phyloP scores from a whole-genome alignment of 2,329 filamentous ascomycete species.

The Ophiostoma pallidulum region DNA sequence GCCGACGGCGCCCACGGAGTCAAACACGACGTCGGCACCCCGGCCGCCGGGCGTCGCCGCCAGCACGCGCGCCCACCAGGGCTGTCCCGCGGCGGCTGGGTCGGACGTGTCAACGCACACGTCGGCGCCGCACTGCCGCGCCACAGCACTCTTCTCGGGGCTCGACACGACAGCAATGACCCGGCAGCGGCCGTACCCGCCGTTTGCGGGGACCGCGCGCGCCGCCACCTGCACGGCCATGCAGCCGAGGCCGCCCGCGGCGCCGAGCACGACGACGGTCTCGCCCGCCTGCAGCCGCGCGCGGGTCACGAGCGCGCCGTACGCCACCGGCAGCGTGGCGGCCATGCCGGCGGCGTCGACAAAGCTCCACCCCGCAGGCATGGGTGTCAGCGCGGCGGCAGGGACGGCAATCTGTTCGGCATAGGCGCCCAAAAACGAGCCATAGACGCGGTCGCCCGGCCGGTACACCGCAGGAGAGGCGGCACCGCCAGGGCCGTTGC shows the following conservation, averaged over 20 bases:
- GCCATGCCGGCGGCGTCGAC: slow-evolving; percentile 43
- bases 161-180: slow-evolving; percentile 45
- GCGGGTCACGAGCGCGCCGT: slow-evolving; percentile 37
- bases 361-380: slow-evolving; percentile 37
- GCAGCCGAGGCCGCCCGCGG: slow-evolving; percentile 45
- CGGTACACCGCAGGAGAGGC: slow-evolving; percentile 27
- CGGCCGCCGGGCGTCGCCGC: slow-evolving; percentile 32
- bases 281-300: slow-evolving; percentile 35
- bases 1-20: slow-evolving; percentile 48
- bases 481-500: slow-evolving; percentile 15
- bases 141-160: slow-evolving; percentile 33
- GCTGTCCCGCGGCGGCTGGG: slow-evolving; percentile 9
- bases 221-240: slow-evolving; percentile 48
- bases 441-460: slow-evolving; percentile 45
- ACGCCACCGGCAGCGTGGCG: slow-evolving; percentile 44
- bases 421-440: slow-evolving; percentile 41
- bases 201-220: slow-evolving; percentile 26
- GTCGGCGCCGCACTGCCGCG: slow-evolving; percentile 31
- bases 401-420: slow-evolving; percentile 39
- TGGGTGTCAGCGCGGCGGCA: slow-evolving; percentile 28
- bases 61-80: slow-evolving; percentile 44
- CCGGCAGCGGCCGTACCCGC: slow-evolving; percentile 27
- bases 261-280: slow-evolving; percentile 44
- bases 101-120: slow-evolving; percentile 31
- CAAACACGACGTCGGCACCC: slow-evolving; percentile 49